phyloP scores from a whole-genome alignment of 2,329 filamentous ascomycete genomes.

The Aspergillus novofumigatus region DNA sequence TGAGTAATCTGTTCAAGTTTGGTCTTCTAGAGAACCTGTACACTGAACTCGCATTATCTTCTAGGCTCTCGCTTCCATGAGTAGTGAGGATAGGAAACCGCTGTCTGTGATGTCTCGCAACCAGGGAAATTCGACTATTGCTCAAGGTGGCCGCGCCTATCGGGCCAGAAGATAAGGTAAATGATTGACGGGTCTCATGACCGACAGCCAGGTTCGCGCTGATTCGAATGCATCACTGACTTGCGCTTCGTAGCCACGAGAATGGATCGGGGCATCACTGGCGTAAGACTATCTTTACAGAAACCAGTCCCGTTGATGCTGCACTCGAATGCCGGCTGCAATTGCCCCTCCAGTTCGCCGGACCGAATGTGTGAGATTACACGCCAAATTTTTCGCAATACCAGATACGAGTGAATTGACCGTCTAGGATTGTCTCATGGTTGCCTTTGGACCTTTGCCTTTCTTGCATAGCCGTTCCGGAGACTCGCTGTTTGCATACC shows the following conservation, averaged over 20 bases:
- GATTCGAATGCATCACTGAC: not conserved
- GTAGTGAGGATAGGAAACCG: conserved; percentile 68
- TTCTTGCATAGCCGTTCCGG: not conserved
- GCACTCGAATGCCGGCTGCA: not conserved
- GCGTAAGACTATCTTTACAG: not conserved
- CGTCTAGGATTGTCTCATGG: not conserved
- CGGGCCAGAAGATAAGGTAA: conserved; percentile 24
- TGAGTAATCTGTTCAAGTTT: conserved; percentile 26
- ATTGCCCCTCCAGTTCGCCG: not conserved
- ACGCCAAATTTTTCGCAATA: not conserved
- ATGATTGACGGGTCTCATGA: not conserved
- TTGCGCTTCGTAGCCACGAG: not conserved
- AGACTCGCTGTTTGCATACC: not conserved
- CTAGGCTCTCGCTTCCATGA: conserved; percentile 80
- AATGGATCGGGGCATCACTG: not conserved
- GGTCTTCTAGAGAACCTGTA: not conserved
- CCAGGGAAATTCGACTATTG: conserved; percentile 49
- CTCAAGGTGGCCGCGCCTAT: conserved; percentile 42
- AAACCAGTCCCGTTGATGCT: not conserved
- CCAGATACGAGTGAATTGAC: not conserved
- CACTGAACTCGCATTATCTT: conserved; percentile 6
- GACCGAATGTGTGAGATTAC: not conserved
- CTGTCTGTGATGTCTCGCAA: conserved; percentile 84
- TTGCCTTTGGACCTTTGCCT: not conserved
- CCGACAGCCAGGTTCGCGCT: not conserved